Base-by-base conservation (phyloP, 2,329 filamentous ascomycete genomes). In the Xylaria hypoxylon region DNA sequence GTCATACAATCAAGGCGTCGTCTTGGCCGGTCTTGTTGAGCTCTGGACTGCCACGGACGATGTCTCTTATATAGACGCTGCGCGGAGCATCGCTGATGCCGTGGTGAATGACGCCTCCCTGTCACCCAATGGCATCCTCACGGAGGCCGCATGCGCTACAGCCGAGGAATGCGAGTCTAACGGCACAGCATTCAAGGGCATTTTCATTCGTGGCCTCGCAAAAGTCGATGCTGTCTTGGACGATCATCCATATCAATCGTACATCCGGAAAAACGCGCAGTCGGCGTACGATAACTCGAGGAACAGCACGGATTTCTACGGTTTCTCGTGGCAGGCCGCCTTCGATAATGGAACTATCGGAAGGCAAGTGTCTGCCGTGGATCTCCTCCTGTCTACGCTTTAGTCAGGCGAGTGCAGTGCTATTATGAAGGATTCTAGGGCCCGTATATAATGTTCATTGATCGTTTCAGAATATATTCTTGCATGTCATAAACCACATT, bases 111-210 rank as follows among this genome's bases (percentile, higher is more conserved):
- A 83, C 47, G 56, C 67, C 1, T 69, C 72, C 0, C 71, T 85
- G 1, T 77, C 82, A 45, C 65, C 76, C 0, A 73, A 77, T 50
- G 77, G 80, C 19, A 78, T 84, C 7, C 70, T 86, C 0, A 80
- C 80, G 11, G 84, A 86, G 48, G 76, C 79, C 0, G 65, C 62
- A 3, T 76, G 76, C 22, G 78, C 77, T 5, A 75, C 75, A 15
- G 68, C 66, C 4, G 78, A 80, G 48, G 64, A 70, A 5, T 77
- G 76, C 65, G 70, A 75, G 47, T 69, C 71, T 19, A 73, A 77
- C 47, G 82, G 79, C 0, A 80, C 82, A 0, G 84, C 88, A 51
- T 90, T 90, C 80, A 90, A 90, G 72, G 88, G 88, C 1, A 80
- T 89, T 5, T 89, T 90, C 70, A 82, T 83, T 24, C 82, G 87